Evolutionary conservation across 148 eudicot genomes (phyloP), one percentile per base, ranked within the genome.

Genomic region (Arctostaphylos glauca): DNA sequence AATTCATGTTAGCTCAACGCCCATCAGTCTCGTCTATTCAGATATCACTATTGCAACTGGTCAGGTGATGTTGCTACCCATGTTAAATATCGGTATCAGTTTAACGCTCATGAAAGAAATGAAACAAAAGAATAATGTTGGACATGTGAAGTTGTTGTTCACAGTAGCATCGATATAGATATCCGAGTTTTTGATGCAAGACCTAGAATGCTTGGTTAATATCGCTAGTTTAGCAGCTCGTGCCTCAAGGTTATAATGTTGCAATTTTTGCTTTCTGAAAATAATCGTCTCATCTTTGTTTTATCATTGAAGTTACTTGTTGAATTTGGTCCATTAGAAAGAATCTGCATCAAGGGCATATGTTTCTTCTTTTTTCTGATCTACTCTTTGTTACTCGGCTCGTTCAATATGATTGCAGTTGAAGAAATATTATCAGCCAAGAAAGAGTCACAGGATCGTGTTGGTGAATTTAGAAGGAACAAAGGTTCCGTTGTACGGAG

Each of bases 401-500:
- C 21, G 16, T 46, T 46, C 14, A 4, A 0, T 46, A 52, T 56
- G 38, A 21, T 58, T 88, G 86, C 91, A 96, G 99, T 76, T 94
- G 56, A 81, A 85, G 84, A 93, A 90, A 68, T 89, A 92, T 84
- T 97, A 88, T 72, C 98, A 97, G 83, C 93, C 93, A 25, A 88
- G 99, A 78, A 97, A 94, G 87, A 94, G 98, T 50, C 89, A 75
- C 5, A 85, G 91, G 72, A 89, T 83, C 0, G 87, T 87, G 41
- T 38, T 84, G 21, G 87, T 94, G 76, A 88, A 77, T 21, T 13
- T 97, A 44, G 77, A 90, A 68, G 99, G 94, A 67, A 87, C 86
- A 25, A 92, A 86, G 77, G 96, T 96, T 14, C 99, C 99, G 0
- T 84, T 96, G 38, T 96, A 96, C 43, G 99, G 99, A 43, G 99